Percentiles rank a stretch among this genome's conserved stretches.
phyloP scores from a whole-genome alignment of 2,329 filamentous ascomycete species.

The Fusarium hainanense region DNA sequence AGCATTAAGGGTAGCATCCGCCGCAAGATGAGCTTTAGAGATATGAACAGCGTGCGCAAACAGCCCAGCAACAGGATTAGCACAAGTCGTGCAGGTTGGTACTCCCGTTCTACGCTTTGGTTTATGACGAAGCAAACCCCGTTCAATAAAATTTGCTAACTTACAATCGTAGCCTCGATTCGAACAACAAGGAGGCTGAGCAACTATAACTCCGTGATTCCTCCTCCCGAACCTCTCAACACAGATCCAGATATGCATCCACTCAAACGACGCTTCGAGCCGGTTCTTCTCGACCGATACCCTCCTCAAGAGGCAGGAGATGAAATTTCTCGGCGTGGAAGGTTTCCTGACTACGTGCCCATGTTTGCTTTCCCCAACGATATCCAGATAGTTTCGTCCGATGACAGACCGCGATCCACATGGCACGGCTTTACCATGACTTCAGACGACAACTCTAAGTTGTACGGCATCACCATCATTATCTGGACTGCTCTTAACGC shows the following conservation, averaged over 20 bases:
- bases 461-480: conserved; percentile 91
- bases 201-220: conserved; percentile 98
- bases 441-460: conserved; percentile 86
- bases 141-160: conserved; percentile 44
- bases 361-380: conserved; percentile 99
- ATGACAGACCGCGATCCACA: conserved; percentile 92
- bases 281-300: conserved; percentile 94
- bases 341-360: conserved; percentile 95
- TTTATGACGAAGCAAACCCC: background rate
- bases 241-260: conserved; percentile 95
- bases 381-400: conserved; percentile 94
- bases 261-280: conserved; percentile 91
- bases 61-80: conserved; percentile 79
- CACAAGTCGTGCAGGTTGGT: conserved; percentile 49
- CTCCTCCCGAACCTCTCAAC: conserved; percentile 89
- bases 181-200: conserved; percentile 90
- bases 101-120: background rate
- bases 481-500: conserved; percentile 91
- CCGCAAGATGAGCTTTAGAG: conserved; percentile 89
- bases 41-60: conserved; percentile 95
- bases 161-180: conserved; percentile 60
- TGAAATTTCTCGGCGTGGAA: conserved; percentile 81
- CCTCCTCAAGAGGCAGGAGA: conserved; percentile 85
- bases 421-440: conserved; percentile 99
- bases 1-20: conserved; percentile 86